phyloP scores from a whole-genome alignment of 2,329 filamentous ascomycete species.

The Fusarium foetens region DNA sequence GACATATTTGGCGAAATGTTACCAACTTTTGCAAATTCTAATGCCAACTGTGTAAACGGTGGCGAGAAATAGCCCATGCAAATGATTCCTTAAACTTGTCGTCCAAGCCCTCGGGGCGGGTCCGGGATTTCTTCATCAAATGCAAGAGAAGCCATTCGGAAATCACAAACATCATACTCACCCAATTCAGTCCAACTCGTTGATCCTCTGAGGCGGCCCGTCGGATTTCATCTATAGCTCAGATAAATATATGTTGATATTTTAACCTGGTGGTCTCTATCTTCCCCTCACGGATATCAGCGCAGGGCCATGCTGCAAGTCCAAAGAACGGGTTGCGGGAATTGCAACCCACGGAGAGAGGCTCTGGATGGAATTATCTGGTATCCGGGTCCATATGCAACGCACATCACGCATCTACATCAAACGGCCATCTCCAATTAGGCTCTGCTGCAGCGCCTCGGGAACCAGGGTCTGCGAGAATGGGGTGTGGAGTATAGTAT shows the following conservation, averaged over 20 bases:
- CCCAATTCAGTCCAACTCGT: not conserved
- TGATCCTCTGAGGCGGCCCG: conserved; percentile 19
- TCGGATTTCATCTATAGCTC: conserved; percentile 18
- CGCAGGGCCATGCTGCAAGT: conserved; percentile 4
- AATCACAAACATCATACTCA: not conserved
- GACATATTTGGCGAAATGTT: conserved; percentile 3
- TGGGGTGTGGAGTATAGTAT: conserved; percentile 22
- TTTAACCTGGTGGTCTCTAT: conserved; percentile 2
- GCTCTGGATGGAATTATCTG: conserved; percentile 19
- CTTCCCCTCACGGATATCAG: not conserved
- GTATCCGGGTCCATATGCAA: conserved; percentile 30
- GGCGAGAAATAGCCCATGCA: conserved; percentile 10
- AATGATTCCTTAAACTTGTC: not conserved
- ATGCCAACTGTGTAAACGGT: not conserved
- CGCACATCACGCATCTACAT: conserved; percentile 19
- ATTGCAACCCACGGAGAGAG: conserved; percentile 10
- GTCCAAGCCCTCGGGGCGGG: conserved; percentile 11
- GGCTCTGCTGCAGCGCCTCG: conserved; percentile 32
- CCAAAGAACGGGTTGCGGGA: conserved; percentile 22
- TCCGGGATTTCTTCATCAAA: conserved; percentile 7
- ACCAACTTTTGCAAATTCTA: not conserved
- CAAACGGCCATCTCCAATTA: conserved; percentile 36
- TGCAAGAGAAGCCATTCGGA: conserved; percentile 15
- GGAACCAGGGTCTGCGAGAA: conserved; percentile 4
- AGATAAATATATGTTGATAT: conserved; percentile 5